Percentiles rank a stretch among this genome's conserved stretches.
phyloP scores from a whole-genome alignment of 2,329 filamentous ascomycete species.

The Alternaria dauci region DNA sequence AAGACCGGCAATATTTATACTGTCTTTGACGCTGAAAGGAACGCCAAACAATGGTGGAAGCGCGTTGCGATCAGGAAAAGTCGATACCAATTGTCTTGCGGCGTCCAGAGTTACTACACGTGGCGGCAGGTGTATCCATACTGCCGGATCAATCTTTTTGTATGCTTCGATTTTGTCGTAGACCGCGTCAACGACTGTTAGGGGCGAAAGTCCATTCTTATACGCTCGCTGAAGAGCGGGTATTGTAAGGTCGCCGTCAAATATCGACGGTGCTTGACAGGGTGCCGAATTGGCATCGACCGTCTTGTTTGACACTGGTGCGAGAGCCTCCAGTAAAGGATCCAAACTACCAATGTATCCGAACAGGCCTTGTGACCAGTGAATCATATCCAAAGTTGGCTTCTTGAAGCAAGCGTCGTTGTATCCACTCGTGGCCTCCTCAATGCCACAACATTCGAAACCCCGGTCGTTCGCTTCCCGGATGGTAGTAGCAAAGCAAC shows the following conservation, averaged over 20 bases:
- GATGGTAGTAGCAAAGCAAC: constrained; percentile 65
- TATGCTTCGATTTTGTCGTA: constrained; percentile 61
- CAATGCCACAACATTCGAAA: constrained; percentile 64
- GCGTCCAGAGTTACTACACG: constrained; percentile 52
- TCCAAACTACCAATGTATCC: constrained; percentile 58
- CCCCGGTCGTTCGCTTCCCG: constrained; percentile 68
- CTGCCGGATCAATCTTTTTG: constrained; percentile 56
- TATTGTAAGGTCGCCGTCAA: constrained; percentile 57
- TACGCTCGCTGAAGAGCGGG: constrained; percentile 56
- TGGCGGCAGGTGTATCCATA: constrained; percentile 60
- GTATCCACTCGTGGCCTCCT: constrained; percentile 59
- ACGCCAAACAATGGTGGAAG: constrained; percentile 64
- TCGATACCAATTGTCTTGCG: constrained; percentile 53
- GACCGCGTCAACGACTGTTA: constrained; percentile 56
- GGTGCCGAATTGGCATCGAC: constrained; percentile 23
- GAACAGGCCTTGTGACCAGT: constrained; percentile 62
- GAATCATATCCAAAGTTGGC: constrained; percentile 60
- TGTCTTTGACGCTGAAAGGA: constrained; percentile 67
- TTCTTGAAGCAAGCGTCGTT: constrained; percentile 57
- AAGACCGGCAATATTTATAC: constrained; percentile 60
- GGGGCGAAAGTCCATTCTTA: constrained; percentile 54
- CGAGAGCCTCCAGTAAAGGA: constrained; percentile 47
- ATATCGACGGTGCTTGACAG: constrained; percentile 50
- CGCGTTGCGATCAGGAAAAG: constrained; percentile 51
- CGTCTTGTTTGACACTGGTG: constrained; percentile 21